Evolutionary conservation across 2,329 filamentous ascomycete genomes (phyloP).

Genomic region (Rosellinia necatrix): DNA sequence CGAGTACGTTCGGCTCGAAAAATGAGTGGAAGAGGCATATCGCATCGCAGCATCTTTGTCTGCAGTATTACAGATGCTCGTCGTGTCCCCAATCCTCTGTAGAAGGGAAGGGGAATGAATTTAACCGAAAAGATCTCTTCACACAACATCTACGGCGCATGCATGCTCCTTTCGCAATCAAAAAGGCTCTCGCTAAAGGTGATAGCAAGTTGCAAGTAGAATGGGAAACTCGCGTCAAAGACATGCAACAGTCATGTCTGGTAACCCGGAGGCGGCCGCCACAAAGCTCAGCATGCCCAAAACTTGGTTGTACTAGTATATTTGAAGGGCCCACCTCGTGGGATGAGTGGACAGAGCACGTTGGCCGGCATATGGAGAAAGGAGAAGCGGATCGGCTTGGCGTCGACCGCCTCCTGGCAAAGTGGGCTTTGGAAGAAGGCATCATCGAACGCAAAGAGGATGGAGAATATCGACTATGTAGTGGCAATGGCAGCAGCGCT

Average conservation of each 20-base stretch:
- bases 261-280: conserved; percentile 72
- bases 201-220: conserved; percentile 64
- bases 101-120: conserved; percentile 61
- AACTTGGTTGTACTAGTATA: conserved; percentile 68
- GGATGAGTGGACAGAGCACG: conserved; percentile 92
- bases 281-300: conserved; percentile 70
- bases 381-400: conserved; percentile 62
- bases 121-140: conserved; percentile 95
- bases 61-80: conserved; percentile 68
- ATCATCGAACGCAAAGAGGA: conserved; percentile 64
- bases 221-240: conserved; percentile 69
- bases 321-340: conserved; percentile 78
- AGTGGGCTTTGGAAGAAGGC: conserved; percentile 66
- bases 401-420: conserved; percentile 61
- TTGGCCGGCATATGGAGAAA: conserved; percentile 86
- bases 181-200: conserved; percentile 60
- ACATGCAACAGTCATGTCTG: conserved; percentile 76
- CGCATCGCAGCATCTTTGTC: conserved; percentile 81
- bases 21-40: conserved; percentile 99
- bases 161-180: conserved; percentile 75
- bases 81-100: conserved; percentile 56
- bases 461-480: conserved; percentile 61
- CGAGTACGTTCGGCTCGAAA: conserved; percentile 84
- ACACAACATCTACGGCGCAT: conserved; percentile 93
- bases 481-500: conserved; percentile 44